Conservation (phyloP, 441 rosid genomes). For the Gossypium aridum region DNA sequence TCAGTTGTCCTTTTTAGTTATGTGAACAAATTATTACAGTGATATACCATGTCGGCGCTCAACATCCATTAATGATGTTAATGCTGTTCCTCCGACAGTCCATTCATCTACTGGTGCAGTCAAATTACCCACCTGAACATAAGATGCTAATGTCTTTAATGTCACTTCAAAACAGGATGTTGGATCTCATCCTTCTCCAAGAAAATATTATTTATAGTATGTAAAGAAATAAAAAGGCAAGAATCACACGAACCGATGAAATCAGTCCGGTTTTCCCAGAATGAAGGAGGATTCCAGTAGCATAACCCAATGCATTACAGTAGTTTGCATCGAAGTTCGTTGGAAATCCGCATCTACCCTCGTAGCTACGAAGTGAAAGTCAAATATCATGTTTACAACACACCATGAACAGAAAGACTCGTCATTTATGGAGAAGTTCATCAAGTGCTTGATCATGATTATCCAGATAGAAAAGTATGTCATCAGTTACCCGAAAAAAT, state of each 20-base stretch:
- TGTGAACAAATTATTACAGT: not conserved
- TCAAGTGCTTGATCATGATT: not conserved
- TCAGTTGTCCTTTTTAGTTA: not conserved
- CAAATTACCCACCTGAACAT: conserved; percentile 76
- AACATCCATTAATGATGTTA: conserved; percentile 91
- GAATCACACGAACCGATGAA: conserved; percentile 59
- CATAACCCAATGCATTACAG: conserved; percentile 91
- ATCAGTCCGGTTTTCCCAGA: conserved; percentile 82
- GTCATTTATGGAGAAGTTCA: not conserved
- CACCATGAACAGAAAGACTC: not conserved
- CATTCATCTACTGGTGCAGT: conserved; percentile 76
- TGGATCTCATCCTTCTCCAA: not conserved
- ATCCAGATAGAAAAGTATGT: not conserved
- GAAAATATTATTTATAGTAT: not conserved
- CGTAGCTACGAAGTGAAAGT: conserved; percentile 44
- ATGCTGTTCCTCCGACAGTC: conserved; percentile 89
- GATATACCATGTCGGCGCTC: conserved; percentile 93
- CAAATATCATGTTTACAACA: not conserved
- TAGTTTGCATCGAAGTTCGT: conserved; percentile 90
- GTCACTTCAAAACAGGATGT: not conserved
- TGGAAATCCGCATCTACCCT: conserved; percentile 98
- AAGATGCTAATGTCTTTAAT: not conserved
- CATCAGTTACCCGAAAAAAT: conserved; percentile 79
- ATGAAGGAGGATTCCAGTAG: conserved; percentile 86
- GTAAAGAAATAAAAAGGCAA: not conserved